Evolutionary conservation across 345 rosid species (phyloP), one percentile per base, ranked within the genome.

Genomic region (Pistacia vera): DNA sequence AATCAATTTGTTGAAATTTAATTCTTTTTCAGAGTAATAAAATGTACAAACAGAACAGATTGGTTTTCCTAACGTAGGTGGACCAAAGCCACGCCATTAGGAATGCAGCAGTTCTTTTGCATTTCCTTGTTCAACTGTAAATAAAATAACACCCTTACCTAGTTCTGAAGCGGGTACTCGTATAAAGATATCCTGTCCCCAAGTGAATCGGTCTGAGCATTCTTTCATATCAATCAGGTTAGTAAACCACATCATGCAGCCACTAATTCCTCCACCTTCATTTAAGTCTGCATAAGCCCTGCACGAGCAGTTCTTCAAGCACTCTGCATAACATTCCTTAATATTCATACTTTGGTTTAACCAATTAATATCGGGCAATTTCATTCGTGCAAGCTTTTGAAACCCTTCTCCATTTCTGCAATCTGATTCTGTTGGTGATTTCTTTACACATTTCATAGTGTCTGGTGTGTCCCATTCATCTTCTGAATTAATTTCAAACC

Each of bases 181-280:
- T 17, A 83, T 17, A 8, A 78, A 78, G 49, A 85, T 41, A 33
- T 77, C 79, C 25, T 83, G 86, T 48, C 75, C 81, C 4, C 59
- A 57, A 18, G 3, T 60, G 64, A 22, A 60, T 25, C 9, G 11
- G 9, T 48, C 22, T 0, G 20, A 0, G 13, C 36, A 28, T 55
- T 48, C n/a, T 62, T 61, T 79, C 5, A 80, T 52, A 44, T 86
- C 79, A 4, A 81, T 18, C 11, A 86, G 30, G 17, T 83, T 79
- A 3, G 59, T 70, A 14, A 77, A 80, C 87, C 87, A 80, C 69
- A 75, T 68, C 64, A 81, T 25, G 20, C 89, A 86, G 28, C 85
- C 82, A 3, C 51, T 66, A 11, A 87, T 85, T 66, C 73, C 77
- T 14, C 20, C 63, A 0, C 66, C 71, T 6, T 76, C n/a, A 57